These are phyloP conservation scores for Pinus tabuliformis DNA, from an alignment of 75 land plant genomes.

Conservation along the genomic window DNA sequence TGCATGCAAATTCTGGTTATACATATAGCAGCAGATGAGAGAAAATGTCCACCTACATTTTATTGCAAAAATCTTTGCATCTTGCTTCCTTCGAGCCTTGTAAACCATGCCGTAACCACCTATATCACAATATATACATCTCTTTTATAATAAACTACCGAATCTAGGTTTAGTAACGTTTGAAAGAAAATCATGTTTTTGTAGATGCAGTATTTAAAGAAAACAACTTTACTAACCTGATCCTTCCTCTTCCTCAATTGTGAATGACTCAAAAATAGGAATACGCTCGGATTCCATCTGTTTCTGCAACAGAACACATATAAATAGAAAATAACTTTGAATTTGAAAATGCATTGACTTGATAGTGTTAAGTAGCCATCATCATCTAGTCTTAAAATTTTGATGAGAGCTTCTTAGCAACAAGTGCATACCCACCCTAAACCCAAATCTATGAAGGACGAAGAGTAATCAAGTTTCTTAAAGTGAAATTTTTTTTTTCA, in stretches of 20 bases:
- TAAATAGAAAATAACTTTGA: not conserved
- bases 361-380: not conserved
- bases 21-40: not conserved
- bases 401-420: not conserved
- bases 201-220: not conserved
- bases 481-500: no score
- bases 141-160: not conserved
- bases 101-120: conserved; percentile 98
- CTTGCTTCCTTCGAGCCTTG: conserved; percentile 64
- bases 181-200: not conserved
- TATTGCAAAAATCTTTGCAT: conserved; percentile 60
- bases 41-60: conserved; percentile 60
- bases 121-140: conserved; percentile 11
- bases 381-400: not conserved
- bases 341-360: not conserved
- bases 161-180: not conserved
- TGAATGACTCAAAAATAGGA: conserved; percentile 65
- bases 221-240: conserved; percentile 46
- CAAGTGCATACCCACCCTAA: no score
- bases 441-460: no score
- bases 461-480: no score
- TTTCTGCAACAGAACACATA: conserved; percentile 15
- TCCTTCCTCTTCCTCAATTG: conserved; percentile 81
- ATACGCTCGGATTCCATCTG: conserved; percentile 15
- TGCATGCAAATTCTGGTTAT: not conserved